These are phyloP conservation scores for Phytopythium oedochilum DNA, from an alignment of 352 stramenopile genomes.

Conservation along the genomic window DNA sequence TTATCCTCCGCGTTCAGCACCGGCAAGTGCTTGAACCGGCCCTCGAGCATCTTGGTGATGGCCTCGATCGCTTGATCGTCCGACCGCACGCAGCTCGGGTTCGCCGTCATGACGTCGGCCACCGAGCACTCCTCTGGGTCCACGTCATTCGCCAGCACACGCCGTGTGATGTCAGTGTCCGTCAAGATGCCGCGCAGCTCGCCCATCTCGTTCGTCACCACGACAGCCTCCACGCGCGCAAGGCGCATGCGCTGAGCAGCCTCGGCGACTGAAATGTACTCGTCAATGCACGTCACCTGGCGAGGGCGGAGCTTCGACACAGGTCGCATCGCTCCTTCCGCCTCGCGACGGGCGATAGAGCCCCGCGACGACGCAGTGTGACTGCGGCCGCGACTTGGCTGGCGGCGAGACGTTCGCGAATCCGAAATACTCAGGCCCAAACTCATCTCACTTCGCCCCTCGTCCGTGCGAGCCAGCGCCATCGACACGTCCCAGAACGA, in stretches of 20 bases:
- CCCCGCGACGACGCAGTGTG: constrained; percentile 43
- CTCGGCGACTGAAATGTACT: constrained; percentile 85
- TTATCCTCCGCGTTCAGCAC: constrained; percentile 61
- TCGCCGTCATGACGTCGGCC: constrained; percentile 80
- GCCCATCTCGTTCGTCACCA: constrained; percentile 80
- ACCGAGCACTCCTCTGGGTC: constrained; percentile 78
- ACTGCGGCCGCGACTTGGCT: constrained; percentile 29
- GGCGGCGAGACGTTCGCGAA: constrained; percentile 36
- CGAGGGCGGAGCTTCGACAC: constrained; percentile 78
- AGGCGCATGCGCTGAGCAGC: constrained; percentile 78
- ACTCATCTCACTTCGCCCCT: constrained; percentile 63
- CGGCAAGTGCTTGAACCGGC: constrained; percentile 84
- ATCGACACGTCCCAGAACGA: constrained; percentile 89
- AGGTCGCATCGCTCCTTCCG: constrained; percentile 61
- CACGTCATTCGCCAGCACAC: constrained; percentile 76
- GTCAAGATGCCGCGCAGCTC: constrained; percentile 84
- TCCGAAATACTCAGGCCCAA: constrained; percentile 57
- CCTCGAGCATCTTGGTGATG: constrained; percentile 88
- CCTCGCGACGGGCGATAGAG: constrained; percentile 41
- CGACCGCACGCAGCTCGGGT: constrained; percentile 73
- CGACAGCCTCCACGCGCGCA: constrained; percentile 79
- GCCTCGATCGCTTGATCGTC: constrained; percentile 83
- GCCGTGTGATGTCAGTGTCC: constrained; percentile 82
- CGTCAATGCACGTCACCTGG: constrained; percentile 78
- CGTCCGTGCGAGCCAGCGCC: constrained; percentile 65